Conservation (phyloP, 1,284 basidiomycete genomes). For the Phellinidium pouzarii region DNA sequence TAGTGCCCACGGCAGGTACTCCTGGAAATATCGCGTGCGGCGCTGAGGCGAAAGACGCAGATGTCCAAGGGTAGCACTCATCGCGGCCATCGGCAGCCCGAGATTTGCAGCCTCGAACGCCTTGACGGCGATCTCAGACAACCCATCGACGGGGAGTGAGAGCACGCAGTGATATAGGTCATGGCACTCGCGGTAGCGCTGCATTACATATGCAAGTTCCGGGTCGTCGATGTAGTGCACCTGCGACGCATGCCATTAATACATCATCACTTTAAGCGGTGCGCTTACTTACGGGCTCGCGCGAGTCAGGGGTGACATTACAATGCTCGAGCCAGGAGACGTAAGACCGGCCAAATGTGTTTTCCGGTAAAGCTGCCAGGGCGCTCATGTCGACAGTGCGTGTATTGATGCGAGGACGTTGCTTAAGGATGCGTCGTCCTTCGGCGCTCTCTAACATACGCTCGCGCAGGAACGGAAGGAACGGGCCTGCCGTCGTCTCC, state of each 20-base stretch:
- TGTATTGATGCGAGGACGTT: conserved; percentile 79
- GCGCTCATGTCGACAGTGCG: conserved; percentile 69
- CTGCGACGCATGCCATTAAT: conserved; percentile 33
- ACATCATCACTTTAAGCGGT: conserved; percentile 13
- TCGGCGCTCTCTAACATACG: conserved; percentile 75
- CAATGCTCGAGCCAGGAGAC: conserved; percentile 87
- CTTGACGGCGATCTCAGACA: conserved; percentile 94
- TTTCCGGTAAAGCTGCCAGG: conserved; percentile 63
- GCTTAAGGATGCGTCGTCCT: conserved; percentile 76
- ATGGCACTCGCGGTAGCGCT: conserved; percentile 96
- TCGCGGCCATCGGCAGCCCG: conserved; percentile 80
- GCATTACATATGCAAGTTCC: conserved; percentile 94
- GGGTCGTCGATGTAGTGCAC: conserved; percentile 92
- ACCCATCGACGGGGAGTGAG: conserved; percentile 82
- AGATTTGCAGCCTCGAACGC: conserved; percentile 94
- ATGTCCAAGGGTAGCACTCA: conserved; percentile 76
- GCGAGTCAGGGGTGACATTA: conserved; percentile 91
- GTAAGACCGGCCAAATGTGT: conserved; percentile 85
- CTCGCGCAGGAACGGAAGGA: conserved; percentile 75
- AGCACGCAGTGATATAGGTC: conserved; percentile 93
- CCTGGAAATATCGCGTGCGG: conserved; percentile 53
- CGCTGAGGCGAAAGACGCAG: conserved; percentile 54
- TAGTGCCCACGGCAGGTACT: conserved; percentile 90
- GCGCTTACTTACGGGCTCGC: conserved; percentile 65
- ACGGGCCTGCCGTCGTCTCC: conserved; percentile 82